These are phyloP conservation scores for Fusarium incarnatum DNA, from an alignment of 2,329 filamentous ascomycete genomes.

Conservation along the genomic window DNA sequence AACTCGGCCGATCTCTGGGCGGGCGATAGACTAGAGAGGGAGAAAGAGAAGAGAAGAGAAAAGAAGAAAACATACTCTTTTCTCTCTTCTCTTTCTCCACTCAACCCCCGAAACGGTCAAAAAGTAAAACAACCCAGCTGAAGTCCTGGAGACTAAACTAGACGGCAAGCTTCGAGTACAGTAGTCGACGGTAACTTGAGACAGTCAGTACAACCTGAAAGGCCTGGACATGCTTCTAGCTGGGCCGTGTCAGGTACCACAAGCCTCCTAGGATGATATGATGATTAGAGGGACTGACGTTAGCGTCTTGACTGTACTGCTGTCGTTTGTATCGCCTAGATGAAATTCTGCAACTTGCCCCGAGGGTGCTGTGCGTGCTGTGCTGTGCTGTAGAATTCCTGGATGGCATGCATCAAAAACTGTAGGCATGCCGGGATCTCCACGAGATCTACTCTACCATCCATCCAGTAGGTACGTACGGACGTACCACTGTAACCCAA, in stretches of 20 bases:
- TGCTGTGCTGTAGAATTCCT: slow-evolving; percentile 27
- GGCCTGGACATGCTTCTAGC: slow-evolving; percentile 1
- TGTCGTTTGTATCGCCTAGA: slow-evolving; percentile 14
- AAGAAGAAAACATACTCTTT: slow-evolving; percentile 17
- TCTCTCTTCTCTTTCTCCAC: slow-evolving; percentile 31
- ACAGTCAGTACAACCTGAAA: neutral
- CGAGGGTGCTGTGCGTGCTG: slow-evolving; percentile 5
- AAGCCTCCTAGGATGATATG: neutral
- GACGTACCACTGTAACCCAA: slow-evolving; percentile 7
- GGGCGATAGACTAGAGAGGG: slow-evolving; percentile 7
- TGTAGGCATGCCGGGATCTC: slow-evolving; percentile 38
- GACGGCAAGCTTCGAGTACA: slow-evolving; percentile 18
- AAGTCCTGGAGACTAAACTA: slow-evolving; percentile 9
- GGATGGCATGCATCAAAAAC: slow-evolving; percentile 43
- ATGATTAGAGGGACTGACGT: neutral
- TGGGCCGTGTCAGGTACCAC: slow-evolving; percentile 24
- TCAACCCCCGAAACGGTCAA: slow-evolving; percentile 13
- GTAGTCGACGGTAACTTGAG: neutral
- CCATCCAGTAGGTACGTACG: neutral
- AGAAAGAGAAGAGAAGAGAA: slow-evolving; percentile 14
- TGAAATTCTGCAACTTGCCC: slow-evolving; percentile 19
- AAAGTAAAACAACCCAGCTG: slow-evolving; percentile 33
- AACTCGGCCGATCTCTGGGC: slow-evolving; percentile 3
- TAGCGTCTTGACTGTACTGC: neutral
- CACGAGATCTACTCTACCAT: slow-evolving; percentile 39